phyloP scores from a whole-genome alignment of 23 red algal species.

The Agarophyton chilense region DNA sequence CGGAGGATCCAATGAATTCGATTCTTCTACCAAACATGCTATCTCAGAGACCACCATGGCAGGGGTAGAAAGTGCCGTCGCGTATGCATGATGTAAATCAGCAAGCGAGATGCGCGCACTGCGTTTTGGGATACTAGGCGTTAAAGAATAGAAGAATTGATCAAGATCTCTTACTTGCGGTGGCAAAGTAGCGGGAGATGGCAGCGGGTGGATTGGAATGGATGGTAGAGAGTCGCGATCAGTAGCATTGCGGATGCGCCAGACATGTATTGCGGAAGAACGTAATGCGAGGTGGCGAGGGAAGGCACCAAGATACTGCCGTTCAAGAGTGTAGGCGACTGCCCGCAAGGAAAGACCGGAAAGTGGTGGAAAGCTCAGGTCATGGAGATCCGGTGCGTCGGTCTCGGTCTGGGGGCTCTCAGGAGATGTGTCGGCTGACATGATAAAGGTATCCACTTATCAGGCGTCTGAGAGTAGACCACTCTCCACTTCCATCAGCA shows the following conservation, averaged over 20 bases:
- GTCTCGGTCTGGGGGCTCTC: neutral
- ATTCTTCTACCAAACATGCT: conserved; percentile 8
- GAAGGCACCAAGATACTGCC: neutral
- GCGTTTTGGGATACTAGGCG: neutral
- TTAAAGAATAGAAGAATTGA: conserved; percentile 1
- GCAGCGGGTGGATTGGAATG: conserved; percentile 2
- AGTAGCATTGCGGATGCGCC: neutral
- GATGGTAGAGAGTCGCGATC: neutral
- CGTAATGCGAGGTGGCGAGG: neutral
- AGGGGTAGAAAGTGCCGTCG: conserved; percentile 15
- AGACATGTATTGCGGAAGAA: conserved; percentile 2
- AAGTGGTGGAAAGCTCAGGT: neutral
- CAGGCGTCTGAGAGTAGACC: too few relatives aligned
- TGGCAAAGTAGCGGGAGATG: neutral
- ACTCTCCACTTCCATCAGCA: too few relatives aligned
- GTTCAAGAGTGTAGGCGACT: neutral
- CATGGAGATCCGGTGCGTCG: neutral
- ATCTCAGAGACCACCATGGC: neutral
- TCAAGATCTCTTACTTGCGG: conserved; percentile 5
- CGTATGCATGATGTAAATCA: conserved; percentile 28
- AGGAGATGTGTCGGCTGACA: neutral
- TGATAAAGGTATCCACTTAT: neutral
- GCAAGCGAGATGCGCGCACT: neutral
- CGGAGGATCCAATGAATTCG: neutral
- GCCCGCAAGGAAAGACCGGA: conserved; percentile 2